A percentile compares a stretch with the other conserved stretches of the same genome.
Evolutionary conservation across 2,329 filamentous ascomycete genomes (phyloP).

Genomic region (Parastagonospora avenae): DNA sequence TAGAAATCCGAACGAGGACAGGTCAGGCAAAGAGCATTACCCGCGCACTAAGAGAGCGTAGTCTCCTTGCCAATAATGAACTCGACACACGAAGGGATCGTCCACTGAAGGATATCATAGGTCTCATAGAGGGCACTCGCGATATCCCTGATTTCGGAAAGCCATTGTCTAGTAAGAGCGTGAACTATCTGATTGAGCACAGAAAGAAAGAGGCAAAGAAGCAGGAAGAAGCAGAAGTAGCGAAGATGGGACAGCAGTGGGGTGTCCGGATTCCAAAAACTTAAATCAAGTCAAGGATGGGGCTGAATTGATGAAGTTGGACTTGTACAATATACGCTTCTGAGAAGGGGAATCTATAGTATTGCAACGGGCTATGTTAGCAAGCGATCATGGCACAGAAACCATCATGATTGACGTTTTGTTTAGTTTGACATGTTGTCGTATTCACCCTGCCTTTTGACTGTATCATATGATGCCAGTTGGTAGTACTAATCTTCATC

Average conservation of each 20-base stretch:
- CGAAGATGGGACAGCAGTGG: neutral
- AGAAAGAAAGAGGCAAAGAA: constrained; percentile 1
- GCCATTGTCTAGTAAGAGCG: constrained; percentile 13
- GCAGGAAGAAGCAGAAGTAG: neutral
- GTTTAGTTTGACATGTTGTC: too few relatives aligned
- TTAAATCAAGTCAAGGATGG: neutral
- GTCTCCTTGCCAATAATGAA: constrained; percentile 3
- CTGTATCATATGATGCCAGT: too few relatives aligned
- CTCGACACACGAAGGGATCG: neutral
- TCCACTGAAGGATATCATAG: constrained; percentile 1
- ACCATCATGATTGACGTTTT: too few relatives aligned
- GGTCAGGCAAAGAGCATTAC: constrained; percentile 74
- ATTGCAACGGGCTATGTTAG: too few relatives aligned
- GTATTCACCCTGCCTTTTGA: too few relatives aligned
- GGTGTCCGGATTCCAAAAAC: too few relatives aligned
- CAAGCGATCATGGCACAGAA: too few relatives aligned
- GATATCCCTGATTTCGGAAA: constrained; percentile 8
- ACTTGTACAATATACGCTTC: neutral
- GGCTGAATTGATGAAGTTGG: neutral
- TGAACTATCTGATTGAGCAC: constrained; percentile 9
- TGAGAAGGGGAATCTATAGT: too few relatives aligned
- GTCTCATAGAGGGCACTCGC: constrained; percentile 5
- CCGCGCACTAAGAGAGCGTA: constrained; percentile 60
- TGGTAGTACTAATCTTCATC: too few relatives aligned
- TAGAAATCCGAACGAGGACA: constrained; percentile 59